Base-by-base conservation (phyloP, 495 filamentous ascomycete genomes). In the Acidomyces sp. region DNA sequence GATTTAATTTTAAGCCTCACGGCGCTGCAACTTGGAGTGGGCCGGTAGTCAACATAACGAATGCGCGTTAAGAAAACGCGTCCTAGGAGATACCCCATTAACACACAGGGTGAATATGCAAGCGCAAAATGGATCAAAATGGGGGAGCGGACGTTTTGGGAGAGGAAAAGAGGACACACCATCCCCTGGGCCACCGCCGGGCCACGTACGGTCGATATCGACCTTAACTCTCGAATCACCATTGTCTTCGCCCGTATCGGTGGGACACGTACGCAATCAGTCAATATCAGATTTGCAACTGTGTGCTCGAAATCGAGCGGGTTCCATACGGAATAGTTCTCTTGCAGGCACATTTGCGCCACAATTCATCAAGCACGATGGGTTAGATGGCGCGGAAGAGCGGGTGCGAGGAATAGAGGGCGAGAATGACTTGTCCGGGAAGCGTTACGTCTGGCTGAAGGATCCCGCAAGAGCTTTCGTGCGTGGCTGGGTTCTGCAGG, bases 341-440 rank as follows among this genome's bases (percentile, higher is more conserved):
- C 60, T 31, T 67, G 45, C 77, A 0, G 78, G 73, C 34, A 99
- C 90, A 18, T 99, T 99, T 63, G 86, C 92, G 26, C 90, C 92
- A 3, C 78, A 80, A 12, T 96, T 96, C 56, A 95, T 99, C 60
- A 92, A 87, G 54, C 70, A 76, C 1, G 83, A 88, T 45, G 79
- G 83, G 39, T 57, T 80, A 51, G 67, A 76, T 41, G 70, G 73
- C 25, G 72, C 65, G 13, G 51, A 47, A 6, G 82, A 92, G 48
- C 60, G 70, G 24, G 76, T 88, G 15, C 71, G 75, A 13, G 79
- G 81, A 4, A 78, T 90, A 37, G 86, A 94, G 58, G 87, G 85
- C 33, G 86, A 93, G 55, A 93, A 90, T 62, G 92, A 96, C 67
- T 95, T 99, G 60, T 96, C 90, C 0, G 92, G 92, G n/a, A 93